Evolutionary conservation across 2,329 filamentous ascomycete genomes (phyloP).

Genomic region (Ophiocordyceps unilateralis): DNA sequence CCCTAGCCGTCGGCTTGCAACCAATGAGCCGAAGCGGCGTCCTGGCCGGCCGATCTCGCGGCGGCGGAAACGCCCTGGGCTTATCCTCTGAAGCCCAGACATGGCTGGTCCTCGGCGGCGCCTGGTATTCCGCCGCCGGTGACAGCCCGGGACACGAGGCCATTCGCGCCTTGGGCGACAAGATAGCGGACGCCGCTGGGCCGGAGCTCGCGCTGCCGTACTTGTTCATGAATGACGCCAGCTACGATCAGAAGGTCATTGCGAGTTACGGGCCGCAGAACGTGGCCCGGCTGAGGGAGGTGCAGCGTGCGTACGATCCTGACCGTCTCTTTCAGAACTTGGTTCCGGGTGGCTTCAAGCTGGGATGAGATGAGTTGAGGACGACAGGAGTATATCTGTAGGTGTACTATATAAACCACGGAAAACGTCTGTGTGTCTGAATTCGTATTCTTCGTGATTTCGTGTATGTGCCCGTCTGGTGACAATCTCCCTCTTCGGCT

Average conservation of each 20-base stretch:
- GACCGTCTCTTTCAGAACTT: background rate
- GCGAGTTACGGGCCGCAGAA: background rate
- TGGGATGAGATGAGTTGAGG: background rate
- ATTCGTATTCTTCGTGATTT: background rate
- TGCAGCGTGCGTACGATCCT: background rate
- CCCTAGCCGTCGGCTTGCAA: background rate
- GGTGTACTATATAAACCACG: too few relatives aligned
- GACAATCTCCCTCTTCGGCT: too few relatives aligned
- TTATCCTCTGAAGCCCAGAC: background rate
- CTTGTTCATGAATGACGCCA: background rate
- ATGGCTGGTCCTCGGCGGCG: background rate
- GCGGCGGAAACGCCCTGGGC: slow-evolving; percentile 3
- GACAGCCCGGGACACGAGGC: slow-evolving; percentile 1
- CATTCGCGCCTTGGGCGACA: background rate
- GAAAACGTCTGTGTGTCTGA: too few relatives aligned
- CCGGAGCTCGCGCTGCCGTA: background rate
- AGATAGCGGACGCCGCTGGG: background rate
- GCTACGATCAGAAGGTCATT: background rate
- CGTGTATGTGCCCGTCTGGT: too few relatives aligned
- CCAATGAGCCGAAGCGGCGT: background rate
- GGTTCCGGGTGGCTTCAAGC: background rate
- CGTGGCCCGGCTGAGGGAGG: background rate
- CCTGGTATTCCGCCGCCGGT: background rate
- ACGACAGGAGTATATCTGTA: background rate
- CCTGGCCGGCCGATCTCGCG: background rate